Evolutionary conservation across 768 basidiomycete genomes (phyloP).

Genomic region (Rhizopogon vinicolor): DNA sequence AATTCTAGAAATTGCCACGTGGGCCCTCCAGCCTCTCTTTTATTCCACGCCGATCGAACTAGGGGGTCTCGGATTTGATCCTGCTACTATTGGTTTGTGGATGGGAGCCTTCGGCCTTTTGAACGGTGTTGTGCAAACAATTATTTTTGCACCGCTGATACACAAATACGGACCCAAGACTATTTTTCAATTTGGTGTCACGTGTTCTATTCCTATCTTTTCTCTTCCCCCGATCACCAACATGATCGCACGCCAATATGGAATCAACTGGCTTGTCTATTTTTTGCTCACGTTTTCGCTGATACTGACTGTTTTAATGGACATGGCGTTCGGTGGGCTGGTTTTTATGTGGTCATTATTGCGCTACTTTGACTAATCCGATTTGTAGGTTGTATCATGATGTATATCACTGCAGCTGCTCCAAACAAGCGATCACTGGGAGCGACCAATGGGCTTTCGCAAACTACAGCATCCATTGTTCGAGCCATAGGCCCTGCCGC

Average conservation of each 20-base stretch:
- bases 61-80: constrained; percentile 34
- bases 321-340: constrained; percentile 30
- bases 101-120: constrained; percentile 31
- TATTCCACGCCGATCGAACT: constrained; percentile 30
- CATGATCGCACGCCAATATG: constrained; percentile 19
- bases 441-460: constrained; percentile 53
- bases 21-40: constrained; percentile 35
- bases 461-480: constrained; percentile 24
- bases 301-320: constrained; percentile 14
- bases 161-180: constrained; percentile 25
- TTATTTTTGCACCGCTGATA: constrained; percentile 28
- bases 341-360: not conserved
- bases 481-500: constrained; percentile 30
- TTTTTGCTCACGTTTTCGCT: constrained; percentile 20
- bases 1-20: constrained; percentile 28
- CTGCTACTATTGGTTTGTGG: constrained; percentile 31
- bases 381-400: constrained; percentile 56
- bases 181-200: constrained; percentile 23
- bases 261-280: constrained; percentile 23
- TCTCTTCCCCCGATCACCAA: constrained; percentile 26
- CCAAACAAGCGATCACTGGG: constrained; percentile 68
- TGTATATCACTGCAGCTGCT: constrained; percentile 61
- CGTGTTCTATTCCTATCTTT: constrained; percentile 25
- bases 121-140: constrained; percentile 26
- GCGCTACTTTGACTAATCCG: constrained; percentile 2